Percentiles rank a stretch among this genome's conserved stretches.
Conservation (phyloP, 441 rosid genomes). For the Flueggea neowawraea region DNA sequence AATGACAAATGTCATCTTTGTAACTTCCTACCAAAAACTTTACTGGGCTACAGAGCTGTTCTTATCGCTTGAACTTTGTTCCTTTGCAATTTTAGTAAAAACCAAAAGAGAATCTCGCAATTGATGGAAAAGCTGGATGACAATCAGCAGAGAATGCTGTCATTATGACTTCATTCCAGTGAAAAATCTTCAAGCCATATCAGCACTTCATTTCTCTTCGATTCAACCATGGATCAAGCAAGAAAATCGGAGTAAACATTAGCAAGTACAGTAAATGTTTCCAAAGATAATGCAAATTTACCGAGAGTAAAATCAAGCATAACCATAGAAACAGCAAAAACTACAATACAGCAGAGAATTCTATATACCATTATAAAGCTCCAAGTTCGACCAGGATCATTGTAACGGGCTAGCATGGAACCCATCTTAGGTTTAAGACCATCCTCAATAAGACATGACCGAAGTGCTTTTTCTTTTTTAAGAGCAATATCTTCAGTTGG, state of each 20-base stretch:
- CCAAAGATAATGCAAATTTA: background rate
- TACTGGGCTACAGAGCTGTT: no score
- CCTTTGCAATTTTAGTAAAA: no score
- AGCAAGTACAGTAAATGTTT: background rate
- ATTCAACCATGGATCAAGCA: conserved; percentile 7
- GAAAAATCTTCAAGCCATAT: conserved; percentile 82
- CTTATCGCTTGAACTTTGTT: no score
- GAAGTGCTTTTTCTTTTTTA: conserved; percentile 52
- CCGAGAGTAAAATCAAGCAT: background rate
- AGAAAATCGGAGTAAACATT: background rate
- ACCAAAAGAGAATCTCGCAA: no score
- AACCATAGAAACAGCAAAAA: conserved; percentile 3
- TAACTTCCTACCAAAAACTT: no score
- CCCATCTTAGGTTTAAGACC: conserved; percentile 65
- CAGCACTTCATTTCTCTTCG: conserved; percentile 84
- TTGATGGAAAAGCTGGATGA: no score
- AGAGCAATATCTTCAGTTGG: conserved; percentile 60
- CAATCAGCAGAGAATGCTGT: background rate
- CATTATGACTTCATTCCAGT: conserved; percentile 27
- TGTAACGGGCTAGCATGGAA: conserved; percentile 83
- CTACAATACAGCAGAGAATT: background rate
- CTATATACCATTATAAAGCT: conserved; percentile 58
- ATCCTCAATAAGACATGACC: conserved; percentile 45
- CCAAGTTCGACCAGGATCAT: conserved; percentile 86
- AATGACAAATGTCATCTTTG: no score